These are phyloP conservation scores for Plantago elongata DNA, from an alignment of 257 asterid species.

Conservation along the genomic window DNA sequence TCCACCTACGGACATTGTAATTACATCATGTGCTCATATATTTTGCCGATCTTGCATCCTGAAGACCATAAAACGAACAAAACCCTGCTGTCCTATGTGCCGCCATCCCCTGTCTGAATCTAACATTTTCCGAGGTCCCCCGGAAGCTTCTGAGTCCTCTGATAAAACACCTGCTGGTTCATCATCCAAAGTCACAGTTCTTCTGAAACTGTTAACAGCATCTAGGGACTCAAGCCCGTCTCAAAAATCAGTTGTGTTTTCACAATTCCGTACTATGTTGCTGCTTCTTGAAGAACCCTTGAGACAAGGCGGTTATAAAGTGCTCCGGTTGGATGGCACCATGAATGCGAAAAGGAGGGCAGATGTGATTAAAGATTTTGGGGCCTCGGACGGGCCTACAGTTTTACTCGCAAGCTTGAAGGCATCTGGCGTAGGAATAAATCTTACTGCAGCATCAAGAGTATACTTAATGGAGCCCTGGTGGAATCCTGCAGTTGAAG, in stretches of 20 bases:
- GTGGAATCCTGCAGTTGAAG: conserved; percentile 98
- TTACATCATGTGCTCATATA: conserved; percentile 67
- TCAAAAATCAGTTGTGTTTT: conserved; percentile 69
- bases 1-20: conserved; percentile 52
- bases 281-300: conserved; percentile 63
- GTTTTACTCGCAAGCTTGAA: conserved; percentile 79
- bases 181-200: conserved; percentile 72
- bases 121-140: conserved; percentile 56
- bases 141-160: conserved; percentile 36
- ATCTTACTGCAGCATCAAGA: conserved; percentile 73
- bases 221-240: conserved; percentile 41
- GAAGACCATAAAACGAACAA: conserved; percentile 52
- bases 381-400: conserved; percentile 56
- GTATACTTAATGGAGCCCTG: conserved; percentile 89
- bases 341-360: conserved; percentile 61
- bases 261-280: conserved; percentile 77
- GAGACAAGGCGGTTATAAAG: conserved; percentile 58
- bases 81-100: conserved; percentile 76
- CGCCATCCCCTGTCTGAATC: conserved; percentile 64
- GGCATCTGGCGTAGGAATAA: conserved; percentile 78
- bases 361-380: conserved; percentile 58
- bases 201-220: conserved; percentile 48
- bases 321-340: conserved; percentile 70
- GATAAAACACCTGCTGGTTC: conserved; percentile 24
- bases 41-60: conserved; percentile 69